Base-by-base conservation (phyloP, 805 yeast species). In the Kazachstania viticola region DNA sequence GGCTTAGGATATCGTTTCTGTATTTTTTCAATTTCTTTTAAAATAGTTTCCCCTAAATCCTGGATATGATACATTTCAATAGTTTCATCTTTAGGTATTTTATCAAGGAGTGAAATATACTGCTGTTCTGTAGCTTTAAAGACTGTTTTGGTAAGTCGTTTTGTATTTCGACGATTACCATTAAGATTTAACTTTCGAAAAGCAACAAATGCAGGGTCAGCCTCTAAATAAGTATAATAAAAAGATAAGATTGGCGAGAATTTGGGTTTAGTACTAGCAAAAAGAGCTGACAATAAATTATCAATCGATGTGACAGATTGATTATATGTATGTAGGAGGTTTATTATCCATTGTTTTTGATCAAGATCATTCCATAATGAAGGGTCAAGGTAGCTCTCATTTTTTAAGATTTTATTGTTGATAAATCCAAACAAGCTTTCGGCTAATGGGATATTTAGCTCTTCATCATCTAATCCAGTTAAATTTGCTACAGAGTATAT, bases 1-100 rank as follows among this genome's bases (percentile, higher is more conserved):
- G 83, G 78, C 26, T 56, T 59, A 23, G 69, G 70, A 45, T 75
- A 81, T 38, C 73, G 55, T 37, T 71, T 76, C 40, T 76, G 81
- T 17, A 79, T 49, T 14, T 46, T 44, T 34, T 67, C 60, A 13
- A 77, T 69, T 21, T 65, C 64, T 3, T 55, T 54, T 7, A 74
- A 62, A 14, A 81, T 64, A 24, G 51, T 46, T 29, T 74, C 75
- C 0, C 77, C 72, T 4, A 77, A 61, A 27, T 72, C 67, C 28
- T 71, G 62, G 2, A 79, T 62, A 52, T 79, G 79, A 17, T 63
- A 45, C 2, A 76, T 56, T 25, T 64, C 70, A 6, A 79, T 49
- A 0, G 74, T 60, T 25, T 63, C 60, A 45, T 69, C 73, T 17
- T 79, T 59, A 0, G 93, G 91, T n/a, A 80, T 58, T 5, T 54